Base-by-base conservation (phyloP, 2,329 filamentous ascomycete genomes). In the Uncinocarpus reesii region DNA sequence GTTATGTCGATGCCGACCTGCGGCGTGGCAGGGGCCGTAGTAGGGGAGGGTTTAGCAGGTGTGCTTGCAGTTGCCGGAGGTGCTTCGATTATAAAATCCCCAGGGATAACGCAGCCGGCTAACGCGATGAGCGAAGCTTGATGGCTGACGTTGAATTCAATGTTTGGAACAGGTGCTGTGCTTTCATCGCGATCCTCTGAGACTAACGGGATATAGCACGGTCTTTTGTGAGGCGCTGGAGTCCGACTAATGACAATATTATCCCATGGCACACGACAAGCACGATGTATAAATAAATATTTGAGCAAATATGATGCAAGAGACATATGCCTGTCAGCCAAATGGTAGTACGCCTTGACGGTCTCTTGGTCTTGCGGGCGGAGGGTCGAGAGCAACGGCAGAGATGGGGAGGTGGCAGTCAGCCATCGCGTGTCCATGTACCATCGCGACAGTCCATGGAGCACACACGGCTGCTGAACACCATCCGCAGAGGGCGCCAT, bases 111-210 rank as follows among this genome's bases (percentile, higher is more conserved):
- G 16, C 66, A 70, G 10, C 79, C 77, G 1, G 79, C 74, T 4
- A 83, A 63, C 0, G 72, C 71, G n/a, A 81, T 76, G 2, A 83
- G 64, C 0, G 76, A 78, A 15, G 77, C 77, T 61, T 83, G 79
- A 53, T 83, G 79, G 26, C 74, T 79, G 47, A 82, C 71, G 53
- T 83, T 83, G 66, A 83, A 83, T 53, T 82, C 78, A 31, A 80
- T 64, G 7, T 55, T 55, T 1, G 57, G 55, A 26, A 56, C 52
- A n/a, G 47, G 26, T 50, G 42, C 2, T 34, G 36, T 15, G 23
- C 40, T 24, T 13, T 49, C 46, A 23, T 47, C 24, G 16, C 44
- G 29, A 20, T 35, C 46, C 43, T 55, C 45, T 20, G 49, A 62
- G 7, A 7, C 29, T 23, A 1, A 66, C 59, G 18, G 65, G 8